Percentiles rank a stretch among this genome's conserved stretches.
Conservation (phyloP, 2,329 filamentous ascomycete genomes). For the Cytospora paraplurivora region DNA sequence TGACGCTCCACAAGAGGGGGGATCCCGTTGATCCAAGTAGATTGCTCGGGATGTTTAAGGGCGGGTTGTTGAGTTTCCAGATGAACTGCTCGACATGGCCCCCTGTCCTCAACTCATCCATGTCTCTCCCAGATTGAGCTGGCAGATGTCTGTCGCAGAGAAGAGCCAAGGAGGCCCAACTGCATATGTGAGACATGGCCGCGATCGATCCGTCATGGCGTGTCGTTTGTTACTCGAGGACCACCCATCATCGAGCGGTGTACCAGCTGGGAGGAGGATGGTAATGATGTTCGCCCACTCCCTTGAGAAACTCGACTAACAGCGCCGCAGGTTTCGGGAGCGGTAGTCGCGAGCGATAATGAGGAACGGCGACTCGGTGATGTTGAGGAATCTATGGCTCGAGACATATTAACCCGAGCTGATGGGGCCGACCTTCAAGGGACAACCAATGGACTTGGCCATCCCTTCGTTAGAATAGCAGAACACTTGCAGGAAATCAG, state of each 20-base stretch:
- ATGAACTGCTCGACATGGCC: background rate
- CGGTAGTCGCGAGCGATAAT: too few relatives aligned
- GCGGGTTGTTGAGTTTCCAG: background rate
- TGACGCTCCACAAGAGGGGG: conserved; percentile 15
- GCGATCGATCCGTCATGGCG: background rate
- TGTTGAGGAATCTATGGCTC: too few relatives aligned
- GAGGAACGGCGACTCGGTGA: too few relatives aligned
- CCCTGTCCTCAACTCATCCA: background rate
- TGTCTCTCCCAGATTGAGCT: background rate
- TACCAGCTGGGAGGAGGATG: background rate
- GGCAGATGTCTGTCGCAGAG: background rate
- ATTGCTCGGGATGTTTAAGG: conserved; percentile 4
- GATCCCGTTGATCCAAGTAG: conserved; percentile 21
- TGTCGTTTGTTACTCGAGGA: background rate
- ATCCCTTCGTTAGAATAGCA: too few relatives aligned
- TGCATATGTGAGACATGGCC: background rate
- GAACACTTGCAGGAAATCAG: too few relatives aligned
- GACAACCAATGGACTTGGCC: too few relatives aligned
- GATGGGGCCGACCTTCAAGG: too few relatives aligned
- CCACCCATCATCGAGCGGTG: background rate
- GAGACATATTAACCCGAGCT: too few relatives aligned
- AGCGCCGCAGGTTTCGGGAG: too few relatives aligned
- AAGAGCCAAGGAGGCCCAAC: background rate
- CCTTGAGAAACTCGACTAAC: too few relatives aligned
- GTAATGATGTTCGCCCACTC: background rate